Conservation (phyloP, 345 rosid species). For the Hirschfeldia incana region DNA sequence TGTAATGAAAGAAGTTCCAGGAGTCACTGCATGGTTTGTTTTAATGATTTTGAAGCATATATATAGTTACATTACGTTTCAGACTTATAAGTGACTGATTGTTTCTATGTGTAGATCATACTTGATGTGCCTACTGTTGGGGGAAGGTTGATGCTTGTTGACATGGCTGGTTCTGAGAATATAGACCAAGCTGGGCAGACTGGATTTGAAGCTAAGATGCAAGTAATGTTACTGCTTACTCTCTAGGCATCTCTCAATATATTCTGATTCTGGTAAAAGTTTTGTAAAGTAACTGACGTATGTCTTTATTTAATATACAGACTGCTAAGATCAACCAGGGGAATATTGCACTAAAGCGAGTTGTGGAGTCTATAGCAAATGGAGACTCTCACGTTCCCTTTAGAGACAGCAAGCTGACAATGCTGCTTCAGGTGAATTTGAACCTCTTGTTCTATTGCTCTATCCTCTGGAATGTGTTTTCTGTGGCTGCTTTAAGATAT, state of each 20-base stretch:
- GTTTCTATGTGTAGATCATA: constrained; percentile 70
- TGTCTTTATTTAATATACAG: constrained; percentile 46
- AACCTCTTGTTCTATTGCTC: not conserved
- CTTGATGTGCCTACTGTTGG: constrained; percentile 98
- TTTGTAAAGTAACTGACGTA: not conserved
- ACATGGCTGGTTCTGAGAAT: constrained; percentile 99
- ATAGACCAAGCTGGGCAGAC: constrained; percentile 96
- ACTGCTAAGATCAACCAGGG: constrained; percentile 98
- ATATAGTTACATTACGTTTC: too few relatives aligned
- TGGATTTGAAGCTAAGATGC: constrained; percentile 97
- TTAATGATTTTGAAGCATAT: not conserved
- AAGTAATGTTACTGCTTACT: constrained; percentile 45
- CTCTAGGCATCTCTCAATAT: not conserved
- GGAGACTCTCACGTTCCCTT: constrained; percentile 99
- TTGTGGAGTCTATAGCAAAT: constrained; percentile 96
- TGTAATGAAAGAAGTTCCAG: constrained; percentile 94
- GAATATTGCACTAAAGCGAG: constrained; percentile 88
- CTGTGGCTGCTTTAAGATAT: not conserved
- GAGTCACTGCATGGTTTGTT: constrained; percentile 92
- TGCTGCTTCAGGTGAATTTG: constrained; percentile 79
- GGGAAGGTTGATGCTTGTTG: constrained; percentile 95
- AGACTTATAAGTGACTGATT: too few relatives aligned
- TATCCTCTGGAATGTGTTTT: not conserved
- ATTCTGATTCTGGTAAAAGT: not conserved
- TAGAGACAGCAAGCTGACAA: constrained; percentile 93